A percentile compares a stretch with the other conserved stretches of the same genome.
phyloP scores from a whole-genome alignment of 176 grass and related monocot species.

The Carex pumila region DNA sequence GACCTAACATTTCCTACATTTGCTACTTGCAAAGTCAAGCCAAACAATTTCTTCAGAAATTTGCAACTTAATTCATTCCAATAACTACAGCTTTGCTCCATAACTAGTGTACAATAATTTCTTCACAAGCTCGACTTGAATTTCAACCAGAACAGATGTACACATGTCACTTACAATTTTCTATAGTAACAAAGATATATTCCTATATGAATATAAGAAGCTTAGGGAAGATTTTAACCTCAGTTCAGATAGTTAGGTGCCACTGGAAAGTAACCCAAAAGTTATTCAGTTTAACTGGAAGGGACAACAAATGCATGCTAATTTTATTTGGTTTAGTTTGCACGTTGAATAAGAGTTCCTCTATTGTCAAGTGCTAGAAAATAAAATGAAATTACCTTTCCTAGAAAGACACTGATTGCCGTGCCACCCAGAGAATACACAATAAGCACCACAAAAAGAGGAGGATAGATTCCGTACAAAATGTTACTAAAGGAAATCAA shows the following conservation, averaged over 20 bases:
- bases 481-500: slow-evolving; percentile 99
- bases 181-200: not conserved
- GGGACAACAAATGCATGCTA: not conserved
- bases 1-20: not conserved
- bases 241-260: not conserved
- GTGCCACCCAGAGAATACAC: slow-evolving; percentile 95
- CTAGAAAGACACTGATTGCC: slow-evolving; percentile 77
- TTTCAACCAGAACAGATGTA: not conserved
- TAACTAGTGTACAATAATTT: not conserved
- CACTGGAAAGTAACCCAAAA: not conserved
- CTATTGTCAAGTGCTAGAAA: not conserved
- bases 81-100: not conserved
- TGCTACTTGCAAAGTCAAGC: not conserved
- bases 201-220: not conserved
- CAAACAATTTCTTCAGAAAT: not conserved
- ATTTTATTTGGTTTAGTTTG: not conserved
- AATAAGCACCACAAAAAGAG: slow-evolving; percentile 86
- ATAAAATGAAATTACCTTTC: slow-evolving; percentile 58
- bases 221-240: not conserved
- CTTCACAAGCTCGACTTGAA: not conserved
- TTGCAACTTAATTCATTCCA: not conserved
- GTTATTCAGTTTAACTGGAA: not conserved
- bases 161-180: not conserved
- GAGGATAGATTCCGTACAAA: slow-evolving; percentile 93
- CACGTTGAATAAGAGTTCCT: not conserved